A percentile compares a stretch with the other conserved stretches of the same genome.
Conservation (phyloP, 345 rosid genomes). For the Salix udensis region DNA sequence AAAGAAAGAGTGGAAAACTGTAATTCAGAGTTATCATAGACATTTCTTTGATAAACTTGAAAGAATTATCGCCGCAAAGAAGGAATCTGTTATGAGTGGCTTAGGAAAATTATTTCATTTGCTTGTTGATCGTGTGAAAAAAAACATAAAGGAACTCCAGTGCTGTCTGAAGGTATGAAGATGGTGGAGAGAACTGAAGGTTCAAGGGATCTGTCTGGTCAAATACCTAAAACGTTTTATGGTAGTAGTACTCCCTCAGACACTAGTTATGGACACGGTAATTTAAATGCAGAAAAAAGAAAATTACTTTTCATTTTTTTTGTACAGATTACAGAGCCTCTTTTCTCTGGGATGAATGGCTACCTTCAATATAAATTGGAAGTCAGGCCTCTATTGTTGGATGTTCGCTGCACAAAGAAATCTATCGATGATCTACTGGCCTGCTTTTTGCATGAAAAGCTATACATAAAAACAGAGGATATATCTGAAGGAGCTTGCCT, state of each 20-base stretch:
- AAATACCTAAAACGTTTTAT: conserved; percentile 16
- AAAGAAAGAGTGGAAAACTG: conserved; percentile 33
- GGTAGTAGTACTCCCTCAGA: conserved; percentile 29
- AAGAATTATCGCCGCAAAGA: conserved; percentile 42
- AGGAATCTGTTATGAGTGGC: conserved; percentile 32
- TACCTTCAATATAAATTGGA: conserved; percentile 39
- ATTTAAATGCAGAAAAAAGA: conserved; percentile 54
- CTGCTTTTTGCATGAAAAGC: conserved; percentile 43
- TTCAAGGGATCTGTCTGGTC: conserved; percentile 31
- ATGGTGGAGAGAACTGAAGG: conserved; percentile 23
- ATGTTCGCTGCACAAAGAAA: conserved; percentile 46
- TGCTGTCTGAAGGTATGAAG: conserved; percentile 37
- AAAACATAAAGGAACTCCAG: conserved; percentile 46
- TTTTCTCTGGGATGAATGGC: conserved; percentile 51
- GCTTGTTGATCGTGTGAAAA: conserved; percentile 55
- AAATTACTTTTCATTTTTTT: conserved; percentile 71
- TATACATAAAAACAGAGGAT: conserved; percentile 75
- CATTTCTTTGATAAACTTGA: conserved; percentile 68
- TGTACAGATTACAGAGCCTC: conserved; percentile 80
- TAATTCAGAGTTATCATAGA: conserved; percentile 68
- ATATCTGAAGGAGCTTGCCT: conserved; percentile 69
- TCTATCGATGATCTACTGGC: conserved; percentile 54
- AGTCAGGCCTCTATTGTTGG: conserved; percentile 32
- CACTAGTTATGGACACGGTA: conserved; percentile 35
- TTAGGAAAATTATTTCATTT: conserved; percentile 58